Percentiles rank a stretch among this genome's conserved stretches.
phyloP scores from a whole-genome alignment of 164 flowering plant species.

The Aristolochia californica region DNA sequence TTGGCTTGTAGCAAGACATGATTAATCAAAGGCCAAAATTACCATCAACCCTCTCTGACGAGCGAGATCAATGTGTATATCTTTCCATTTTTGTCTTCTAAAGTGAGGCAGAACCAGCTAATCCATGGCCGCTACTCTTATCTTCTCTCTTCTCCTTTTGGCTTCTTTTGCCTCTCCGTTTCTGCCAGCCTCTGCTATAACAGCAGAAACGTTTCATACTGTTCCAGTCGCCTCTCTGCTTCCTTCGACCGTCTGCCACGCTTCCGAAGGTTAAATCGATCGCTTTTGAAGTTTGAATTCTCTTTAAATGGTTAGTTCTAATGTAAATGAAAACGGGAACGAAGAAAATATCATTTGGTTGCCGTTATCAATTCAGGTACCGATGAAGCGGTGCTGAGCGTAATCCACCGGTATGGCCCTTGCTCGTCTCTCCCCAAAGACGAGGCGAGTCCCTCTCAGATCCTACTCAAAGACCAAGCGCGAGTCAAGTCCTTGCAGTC shows the following conservation, averaged over 20 bases:
- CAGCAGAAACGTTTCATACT: background rate
- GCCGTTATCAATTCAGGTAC: background rate
- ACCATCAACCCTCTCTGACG: too few species aligned
- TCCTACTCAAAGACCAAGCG: constrained; percentile 4
- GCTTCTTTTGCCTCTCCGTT: background rate
- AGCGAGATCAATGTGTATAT: background rate
- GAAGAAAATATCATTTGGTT: background rate
- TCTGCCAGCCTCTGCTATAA: background rate
- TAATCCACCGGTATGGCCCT: constrained; percentile 49
- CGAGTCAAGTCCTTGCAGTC: constrained; percentile 34
- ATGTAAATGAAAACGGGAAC: background rate
- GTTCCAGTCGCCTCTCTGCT: background rate
- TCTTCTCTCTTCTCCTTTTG: background rate
- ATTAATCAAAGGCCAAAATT: too few species aligned
- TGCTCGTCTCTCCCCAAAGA: constrained; percentile 20
- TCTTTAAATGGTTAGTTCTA: background rate
- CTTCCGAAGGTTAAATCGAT: background rate
- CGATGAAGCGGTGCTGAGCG: constrained; percentile 6
- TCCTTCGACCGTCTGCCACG: background rate
- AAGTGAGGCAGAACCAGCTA: background rate
- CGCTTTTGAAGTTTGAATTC: background rate
- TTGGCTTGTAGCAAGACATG: background rate
- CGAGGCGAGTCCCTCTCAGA: background rate
- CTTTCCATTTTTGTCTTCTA: background rate
- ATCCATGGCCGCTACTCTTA: background rate